A percentile compares a stretch with the other conserved stretches of the same genome.
Conservation (phyloP, 116 monocot species). For the Trichopus zeylanicus region DNA sequence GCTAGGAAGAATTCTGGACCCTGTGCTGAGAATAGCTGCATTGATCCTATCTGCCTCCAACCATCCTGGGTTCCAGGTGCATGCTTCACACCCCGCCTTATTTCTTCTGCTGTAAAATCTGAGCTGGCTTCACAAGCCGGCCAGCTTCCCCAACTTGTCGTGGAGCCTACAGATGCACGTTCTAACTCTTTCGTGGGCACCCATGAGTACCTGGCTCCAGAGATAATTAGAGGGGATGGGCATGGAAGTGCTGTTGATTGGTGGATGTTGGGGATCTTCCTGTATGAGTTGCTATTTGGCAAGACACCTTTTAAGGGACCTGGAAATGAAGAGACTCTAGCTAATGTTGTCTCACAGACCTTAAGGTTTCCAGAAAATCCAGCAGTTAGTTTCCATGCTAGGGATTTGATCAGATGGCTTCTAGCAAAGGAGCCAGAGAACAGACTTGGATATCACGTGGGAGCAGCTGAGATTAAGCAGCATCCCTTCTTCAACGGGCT, state of each 20-base stretch:
- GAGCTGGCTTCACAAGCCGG: slow-evolving; percentile 6
- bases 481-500: slow-evolving; percentile 81
- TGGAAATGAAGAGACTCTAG: neutral
- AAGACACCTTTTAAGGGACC: neutral
- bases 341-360: slow-evolving; percentile 39
- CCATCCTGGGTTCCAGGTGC: slow-evolving; percentile 55
- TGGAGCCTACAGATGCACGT: slow-evolving; percentile 67
- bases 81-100: slow-evolving; percentile 64
- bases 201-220: slow-evolving; percentile 83
- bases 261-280: slow-evolving; percentile 94
- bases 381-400: slow-evolving; percentile 44
- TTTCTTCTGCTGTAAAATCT: slow-evolving; percentile 22
- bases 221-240: slow-evolving; percentile 79
- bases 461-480: slow-evolving; percentile 81
- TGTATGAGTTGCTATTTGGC: no score
- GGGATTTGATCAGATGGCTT: slow-evolving; percentile 64
- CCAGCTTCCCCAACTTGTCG: slow-evolving; percentile 71
- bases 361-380: slow-evolving; percentile 65
- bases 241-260: slow-evolving; percentile 93
- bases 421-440: slow-evolving; percentile 85
- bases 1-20: slow-evolving; percentile 39
- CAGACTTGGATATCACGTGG: slow-evolving; percentile 58
- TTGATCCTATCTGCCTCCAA: slow-evolving; percentile 59
- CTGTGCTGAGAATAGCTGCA: slow-evolving; percentile 65
- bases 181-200: slow-evolving; percentile 95